phyloP scores from a whole-genome alignment of 164 flowering plant genomes.

The Umbilicus rupestris region DNA sequence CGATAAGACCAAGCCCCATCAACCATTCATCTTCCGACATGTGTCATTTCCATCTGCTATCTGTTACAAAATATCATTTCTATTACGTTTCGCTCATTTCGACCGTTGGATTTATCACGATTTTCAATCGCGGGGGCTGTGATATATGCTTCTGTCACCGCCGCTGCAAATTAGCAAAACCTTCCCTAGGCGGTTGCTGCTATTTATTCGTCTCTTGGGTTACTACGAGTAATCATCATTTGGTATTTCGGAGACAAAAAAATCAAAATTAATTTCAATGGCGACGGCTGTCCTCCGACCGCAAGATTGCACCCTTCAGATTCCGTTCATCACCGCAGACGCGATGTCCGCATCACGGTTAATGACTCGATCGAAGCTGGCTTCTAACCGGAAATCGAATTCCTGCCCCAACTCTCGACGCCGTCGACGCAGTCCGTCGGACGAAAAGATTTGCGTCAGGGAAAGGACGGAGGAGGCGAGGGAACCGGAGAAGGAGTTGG shows the following conservation, averaged over 20 bases:
- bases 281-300: conserved; percentile 19
- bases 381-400: conserved; percentile 8
- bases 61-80: no score
- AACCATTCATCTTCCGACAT: not conserved
- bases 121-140: not conserved
- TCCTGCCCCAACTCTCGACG: conserved; percentile 13
- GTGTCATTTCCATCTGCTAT: not conserved
- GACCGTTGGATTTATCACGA: not conserved
- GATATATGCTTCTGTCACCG: not conserved
- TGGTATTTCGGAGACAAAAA: no score
- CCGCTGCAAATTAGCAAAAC: not conserved
- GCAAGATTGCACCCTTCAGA: conserved; percentile 11
- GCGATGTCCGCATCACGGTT: not conserved
- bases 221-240: not conserved
- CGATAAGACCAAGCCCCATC: not conserved
- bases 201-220: no score
- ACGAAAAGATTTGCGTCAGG: conserved; percentile 7
- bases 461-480: conserved; percentile 4
- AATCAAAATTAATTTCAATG: conserved; percentile 15
- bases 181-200: not conserved
- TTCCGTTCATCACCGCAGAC: conserved; percentile 10
- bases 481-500: conserved; percentile 17
- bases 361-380: conserved; percentile 6
- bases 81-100: not conserved
- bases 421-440: conserved; percentile 16